phyloP scores from a whole-genome alignment of 202 grass and related monocot genomes.

The Dendrocalamus latiflorus region DNA sequence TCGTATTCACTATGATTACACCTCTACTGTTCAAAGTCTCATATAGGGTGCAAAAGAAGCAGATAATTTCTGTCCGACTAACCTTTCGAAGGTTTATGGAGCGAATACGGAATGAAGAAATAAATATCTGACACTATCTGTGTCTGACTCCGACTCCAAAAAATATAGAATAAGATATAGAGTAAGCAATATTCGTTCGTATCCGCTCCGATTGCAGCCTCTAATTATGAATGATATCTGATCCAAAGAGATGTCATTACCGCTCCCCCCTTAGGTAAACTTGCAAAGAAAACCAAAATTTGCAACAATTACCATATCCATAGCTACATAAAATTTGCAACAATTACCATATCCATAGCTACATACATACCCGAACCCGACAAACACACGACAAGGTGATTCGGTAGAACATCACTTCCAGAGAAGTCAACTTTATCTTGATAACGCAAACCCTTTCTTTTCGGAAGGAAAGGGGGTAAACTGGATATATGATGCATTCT shows the following conservation, averaged over 20 bases:
- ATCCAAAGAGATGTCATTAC: background rate
- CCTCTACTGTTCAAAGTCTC: no score
- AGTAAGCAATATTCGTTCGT: no score
- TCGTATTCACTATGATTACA: no score
- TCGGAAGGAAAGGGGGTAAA: background rate
- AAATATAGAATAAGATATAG: no score
- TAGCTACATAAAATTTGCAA: background rate
- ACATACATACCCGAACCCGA: background rate
- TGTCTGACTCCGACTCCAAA: no score
- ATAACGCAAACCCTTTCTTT: constrained; percentile 16
- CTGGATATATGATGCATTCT: background rate
- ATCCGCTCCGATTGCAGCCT: no score
- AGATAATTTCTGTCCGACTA: no score
- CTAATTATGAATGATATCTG: background rate
- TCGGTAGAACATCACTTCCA: constrained; percentile 34
- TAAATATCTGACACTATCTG: no score
- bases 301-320: constrained; percentile 5
- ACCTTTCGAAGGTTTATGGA: no score
- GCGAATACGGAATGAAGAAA: no score
- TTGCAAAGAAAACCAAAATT: background rate
- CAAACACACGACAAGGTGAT: constrained; percentile 23
- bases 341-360: background rate
- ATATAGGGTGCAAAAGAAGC: no score
- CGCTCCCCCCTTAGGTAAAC: background rate
- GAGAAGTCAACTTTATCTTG: constrained; percentile 40